Conservation (phyloP, 163 green algal species). For the Trebouxiophyceae sp. region DNA sequence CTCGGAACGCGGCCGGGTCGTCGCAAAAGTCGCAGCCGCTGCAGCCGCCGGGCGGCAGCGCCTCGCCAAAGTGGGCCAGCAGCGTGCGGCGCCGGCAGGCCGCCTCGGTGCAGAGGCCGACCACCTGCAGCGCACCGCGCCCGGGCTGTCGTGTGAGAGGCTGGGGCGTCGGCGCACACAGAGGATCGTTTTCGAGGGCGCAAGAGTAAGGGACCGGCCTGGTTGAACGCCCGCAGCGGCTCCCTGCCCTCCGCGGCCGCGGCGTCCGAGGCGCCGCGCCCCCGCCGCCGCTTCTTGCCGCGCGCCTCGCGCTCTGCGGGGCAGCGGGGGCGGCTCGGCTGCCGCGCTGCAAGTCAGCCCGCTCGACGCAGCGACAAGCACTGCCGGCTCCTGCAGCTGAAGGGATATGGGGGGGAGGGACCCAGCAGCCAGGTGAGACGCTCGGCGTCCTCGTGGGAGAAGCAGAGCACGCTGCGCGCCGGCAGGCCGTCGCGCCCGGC, state of each 20-base stretch:
- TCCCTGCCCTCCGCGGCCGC: too few relatives aligned
- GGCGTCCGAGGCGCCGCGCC: slow-evolving; percentile 8
- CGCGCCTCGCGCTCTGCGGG: neutral
- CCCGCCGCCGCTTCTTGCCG: neutral
- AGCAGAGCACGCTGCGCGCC: slow-evolving; percentile 23
- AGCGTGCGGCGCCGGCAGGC: slow-evolving; percentile 25
- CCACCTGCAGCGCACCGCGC: too few relatives aligned
- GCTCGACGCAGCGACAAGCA: neutral
- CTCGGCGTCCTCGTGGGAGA: slow-evolving; percentile 8
- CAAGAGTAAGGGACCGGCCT: too few relatives aligned
- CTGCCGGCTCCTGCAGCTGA: too few relatives aligned
- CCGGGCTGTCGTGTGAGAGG: too few relatives aligned
- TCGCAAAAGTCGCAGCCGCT: slow-evolving; percentile 27
- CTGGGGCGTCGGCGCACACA: neutral
- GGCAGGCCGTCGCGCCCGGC: slow-evolving; percentile 33
- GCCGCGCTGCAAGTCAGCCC: too few relatives aligned
- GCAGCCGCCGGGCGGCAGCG: neutral
- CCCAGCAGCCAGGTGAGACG: neutral
- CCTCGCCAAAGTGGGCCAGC: slow-evolving; percentile 38
- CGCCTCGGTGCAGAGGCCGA: slow-evolving; percentile 17
- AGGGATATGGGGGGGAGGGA: neutral
- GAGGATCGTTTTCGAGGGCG: neutral
- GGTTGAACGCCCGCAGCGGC: too few relatives aligned
- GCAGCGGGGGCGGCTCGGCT: too few relatives aligned
- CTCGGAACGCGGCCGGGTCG: slow-evolving; percentile 1